Conservation (phyloP, 176 grass and related monocot species). For the Aegilops speltoides region DNA sequence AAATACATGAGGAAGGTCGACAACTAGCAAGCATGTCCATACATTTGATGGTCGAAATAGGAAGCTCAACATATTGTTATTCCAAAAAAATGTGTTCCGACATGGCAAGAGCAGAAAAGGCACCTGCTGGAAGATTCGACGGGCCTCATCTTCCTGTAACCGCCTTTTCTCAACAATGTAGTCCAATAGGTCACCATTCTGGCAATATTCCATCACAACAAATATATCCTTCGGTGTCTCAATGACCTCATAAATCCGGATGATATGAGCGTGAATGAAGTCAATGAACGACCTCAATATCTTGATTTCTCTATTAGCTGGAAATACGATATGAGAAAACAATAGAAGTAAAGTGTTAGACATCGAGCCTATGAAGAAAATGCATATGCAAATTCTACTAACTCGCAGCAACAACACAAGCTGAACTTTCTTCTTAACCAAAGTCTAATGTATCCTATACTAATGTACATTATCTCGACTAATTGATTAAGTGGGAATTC, state of each 20-base stretch:
- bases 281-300: slow-evolving; percentile 72
- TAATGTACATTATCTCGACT: not conserved
- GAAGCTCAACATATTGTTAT: not conserved
- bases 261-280: slow-evolving; percentile 77
- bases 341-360: not conserved
- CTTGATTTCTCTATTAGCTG: slow-evolving; percentile 94
- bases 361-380: not conserved
- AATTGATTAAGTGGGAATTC: not conserved
- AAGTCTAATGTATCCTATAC: not conserved
- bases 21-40: not conserved
- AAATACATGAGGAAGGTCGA: not conserved
- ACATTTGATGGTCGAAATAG: slow-evolving; percentile 3
- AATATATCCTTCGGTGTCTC: slow-evolving; percentile 71
- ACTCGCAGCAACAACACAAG: not conserved
- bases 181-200: slow-evolving; percentile 81
- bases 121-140: slow-evolving; percentile 87
- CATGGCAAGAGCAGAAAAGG: not conserved
- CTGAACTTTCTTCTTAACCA: not conserved
- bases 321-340: slow-evolving; percentile 6
- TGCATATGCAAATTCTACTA: slow-evolving; percentile 7
- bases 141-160: slow-evolving; percentile 83
- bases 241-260: slow-evolving; percentile 90
- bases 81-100: not conserved
- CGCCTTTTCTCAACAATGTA: slow-evolving; percentile 86
- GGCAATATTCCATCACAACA: slow-evolving; percentile 91